phyloP scores from a whole-genome alignment of 2,329 filamentous ascomycete genomes.

The Diatrype stigma region DNA sequence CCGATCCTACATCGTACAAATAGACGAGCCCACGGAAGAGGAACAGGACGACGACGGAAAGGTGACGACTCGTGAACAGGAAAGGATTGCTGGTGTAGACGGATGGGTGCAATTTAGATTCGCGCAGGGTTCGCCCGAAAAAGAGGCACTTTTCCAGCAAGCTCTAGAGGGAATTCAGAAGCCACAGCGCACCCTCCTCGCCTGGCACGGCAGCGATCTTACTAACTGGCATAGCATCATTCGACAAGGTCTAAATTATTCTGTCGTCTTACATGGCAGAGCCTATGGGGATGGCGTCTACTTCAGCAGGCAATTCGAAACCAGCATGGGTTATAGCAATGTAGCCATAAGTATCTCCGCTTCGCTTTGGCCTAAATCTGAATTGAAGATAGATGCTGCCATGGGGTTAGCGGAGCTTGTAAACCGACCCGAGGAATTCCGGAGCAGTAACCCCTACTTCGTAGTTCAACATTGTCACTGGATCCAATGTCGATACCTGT shows the following conservation, averaged over 20 bases:
- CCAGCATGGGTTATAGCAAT: slow-evolving; percentile 50
- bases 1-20: slow-evolving; percentile 77
- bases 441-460: slow-evolving; percentile 52
- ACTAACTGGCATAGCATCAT: slow-evolving; percentile 89
- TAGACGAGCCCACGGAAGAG: slow-evolving; percentile 42
- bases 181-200: slow-evolving; percentile 62
- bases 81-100: slow-evolving; percentile 59
- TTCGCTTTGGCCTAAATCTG: slow-evolving; percentile 60
- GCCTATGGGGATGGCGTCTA: slow-evolving; percentile 79
- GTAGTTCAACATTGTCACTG: slow-evolving; percentile 76
- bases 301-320: slow-evolving; percentile 58
- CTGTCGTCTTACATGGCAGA: slow-evolving; percentile 58
- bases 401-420: slow-evolving; percentile 83
- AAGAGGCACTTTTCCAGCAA: slow-evolving; percentile 69
- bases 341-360: neutral
- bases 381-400: slow-evolving; percentile 53
- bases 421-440: slow-evolving; percentile 64
- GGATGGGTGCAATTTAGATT: slow-evolving; percentile 80
- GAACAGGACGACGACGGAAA: slow-evolving; percentile 10
- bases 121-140: slow-evolving; percentile 82
- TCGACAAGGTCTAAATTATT: slow-evolving; percentile 74
- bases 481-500: slow-evolving; percentile 86
- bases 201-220: slow-evolving; percentile 78
- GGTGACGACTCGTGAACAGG: slow-evolving; percentile 25
- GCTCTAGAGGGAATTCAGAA: slow-evolving; percentile 47